phyloP scores from a whole-genome alignment of 306 rosid species.

The Geum urbanum region DNA sequence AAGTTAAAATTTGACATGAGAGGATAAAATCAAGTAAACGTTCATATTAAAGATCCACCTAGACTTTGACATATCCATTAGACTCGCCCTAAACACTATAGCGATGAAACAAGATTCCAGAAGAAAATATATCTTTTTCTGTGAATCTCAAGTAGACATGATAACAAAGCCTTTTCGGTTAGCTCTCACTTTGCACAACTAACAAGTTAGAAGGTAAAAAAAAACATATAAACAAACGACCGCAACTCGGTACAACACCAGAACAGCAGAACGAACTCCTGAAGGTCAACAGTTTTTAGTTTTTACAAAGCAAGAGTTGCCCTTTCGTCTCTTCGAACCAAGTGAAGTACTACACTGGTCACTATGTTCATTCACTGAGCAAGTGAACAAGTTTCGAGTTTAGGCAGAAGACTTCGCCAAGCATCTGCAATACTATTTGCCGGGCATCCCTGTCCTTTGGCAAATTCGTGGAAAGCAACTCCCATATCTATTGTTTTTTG shows the following conservation, averaged over 20 bases:
- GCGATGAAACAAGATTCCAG: too few species aligned
- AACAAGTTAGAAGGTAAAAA: slow-evolving; percentile 24
- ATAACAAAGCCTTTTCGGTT: slow-evolving; percentile 16
- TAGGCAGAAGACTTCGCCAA: slow-evolving; percentile 94
- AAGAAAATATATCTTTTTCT: too few species aligned
- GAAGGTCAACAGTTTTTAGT: slow-evolving; percentile 9
- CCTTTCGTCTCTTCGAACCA: slow-evolving; percentile 17
- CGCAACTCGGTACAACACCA: slow-evolving; percentile 28
- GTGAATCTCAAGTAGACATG: not conserved
- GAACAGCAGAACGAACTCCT: slow-evolving; percentile 34
- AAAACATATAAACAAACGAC: not conserved
- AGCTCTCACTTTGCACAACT: slow-evolving; percentile 48
- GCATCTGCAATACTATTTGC: slow-evolving; percentile 85
- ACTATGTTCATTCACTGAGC: slow-evolving; percentile 24
- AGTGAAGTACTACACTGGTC: slow-evolving; percentile 19
- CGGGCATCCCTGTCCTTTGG: slow-evolving; percentile 89
- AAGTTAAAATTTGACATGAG: too few species aligned
- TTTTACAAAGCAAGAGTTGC: slow-evolving; percentile 36
- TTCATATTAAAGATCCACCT: too few species aligned
- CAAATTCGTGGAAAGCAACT: slow-evolving; percentile 89
- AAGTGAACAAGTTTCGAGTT: slow-evolving; percentile 71
- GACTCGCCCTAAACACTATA: too few species aligned
- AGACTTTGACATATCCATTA: too few species aligned
- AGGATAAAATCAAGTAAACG: too few species aligned
- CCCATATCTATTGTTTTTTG: slow-evolving; percentile 92